Base-by-base conservation (phyloP, 805 yeast species). In the Limtongia smithiae region DNA sequence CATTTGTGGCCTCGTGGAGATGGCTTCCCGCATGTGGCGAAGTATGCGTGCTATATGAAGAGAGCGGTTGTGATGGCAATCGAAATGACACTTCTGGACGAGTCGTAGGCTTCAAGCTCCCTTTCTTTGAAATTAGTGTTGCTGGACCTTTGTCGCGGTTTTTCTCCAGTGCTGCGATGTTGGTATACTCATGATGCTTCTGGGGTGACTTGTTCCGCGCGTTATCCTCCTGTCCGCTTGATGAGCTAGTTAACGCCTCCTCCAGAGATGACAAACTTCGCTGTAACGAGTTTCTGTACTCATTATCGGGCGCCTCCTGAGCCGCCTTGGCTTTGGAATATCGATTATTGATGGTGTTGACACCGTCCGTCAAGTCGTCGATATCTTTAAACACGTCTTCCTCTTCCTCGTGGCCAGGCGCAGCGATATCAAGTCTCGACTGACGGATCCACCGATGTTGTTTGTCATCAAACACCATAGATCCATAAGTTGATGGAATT, bases 1-100 rank as follows among this genome's bases (percentile, higher is more conserved):
- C 56, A 18, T 48, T 51, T 1, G 80, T 77, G 1, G 70, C 71
- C 44, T 73, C 65, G 27, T 55, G 59, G 6, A 54, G 44, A 41
- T 60, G 63, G 32, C 5, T 15, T 22, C 28, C n/a, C 33, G 18
- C 24, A 11, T 40, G 27, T 15, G 12, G 35, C 8, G 33, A 47
- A 21, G 28, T 14, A 4, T 9, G 35, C n/a, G n/a, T n/a, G n/a
- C n/a, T n/a, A n/a, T n/a, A n/a, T n/a, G n/a, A n/a, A n/a, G n/a
- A n/a, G n/a, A n/a, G n/a, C n/a, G n/a, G n/a, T n/a, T n/a, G n/a
- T n/a, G n/a, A n/a, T 3, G 51, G 44, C 9, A 41, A 18, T 14
- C 48, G 48, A 44, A 49, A 49, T 5, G 53, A 49, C 5, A 54
- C 56, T 22, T 50, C 58, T n/a, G 48, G 53, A n/a, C 37, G 44